Evolutionary conservation across 495 filamentous ascomycete genomes (phyloP).

Genomic region (Penicillium malachiteum): DNA sequence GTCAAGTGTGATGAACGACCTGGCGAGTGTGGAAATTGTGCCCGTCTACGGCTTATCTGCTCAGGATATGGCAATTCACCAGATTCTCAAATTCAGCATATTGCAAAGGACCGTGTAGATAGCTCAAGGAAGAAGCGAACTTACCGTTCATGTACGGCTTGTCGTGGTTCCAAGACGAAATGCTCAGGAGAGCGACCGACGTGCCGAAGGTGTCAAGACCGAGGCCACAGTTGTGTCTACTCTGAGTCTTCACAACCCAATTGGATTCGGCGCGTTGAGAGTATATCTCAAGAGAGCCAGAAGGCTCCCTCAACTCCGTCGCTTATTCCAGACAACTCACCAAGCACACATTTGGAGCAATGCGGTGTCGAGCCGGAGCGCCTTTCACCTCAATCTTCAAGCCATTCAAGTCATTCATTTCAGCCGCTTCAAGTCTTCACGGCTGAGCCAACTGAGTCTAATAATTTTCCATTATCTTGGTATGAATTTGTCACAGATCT

Average conservation of each 20-base stretch:
- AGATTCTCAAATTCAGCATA: constrained; percentile 1
- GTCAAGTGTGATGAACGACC: constrained; percentile 34
- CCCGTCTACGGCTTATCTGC: constrained; percentile 24
- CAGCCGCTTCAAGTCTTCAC: neutral
- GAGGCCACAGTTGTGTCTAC: constrained; percentile 27
- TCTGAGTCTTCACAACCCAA: constrained; percentile 28
- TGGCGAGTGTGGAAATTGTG: constrained; percentile 28
- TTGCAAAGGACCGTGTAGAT: neutral
- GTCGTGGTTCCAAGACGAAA: constrained; percentile 32
- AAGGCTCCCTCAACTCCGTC: neutral
- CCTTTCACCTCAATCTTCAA: constrained; percentile 1
- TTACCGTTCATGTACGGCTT: constrained; percentile 34
- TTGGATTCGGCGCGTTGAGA: constrained; percentile 25
- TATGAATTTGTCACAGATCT: neutral
- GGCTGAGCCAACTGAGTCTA: neutral
- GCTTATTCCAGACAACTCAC: neutral
- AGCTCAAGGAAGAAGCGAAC: constrained; percentile 27
- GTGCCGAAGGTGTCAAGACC: constrained; percentile 29
- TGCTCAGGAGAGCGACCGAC: constrained; percentile 36
- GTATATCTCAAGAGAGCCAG: neutral
- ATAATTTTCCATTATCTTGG: constrained; percentile 8
- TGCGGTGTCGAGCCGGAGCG: neutral
- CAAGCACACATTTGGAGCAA: neutral
- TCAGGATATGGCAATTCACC: constrained; percentile 19
- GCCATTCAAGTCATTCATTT: neutral